A percentile compares a stretch with the other conserved stretches of the same genome.
These are phyloP conservation scores for Fusarium sp. DNA, from an alignment of 2,329 filamentous ascomycete genomes.

Conservation along the genomic window DNA sequence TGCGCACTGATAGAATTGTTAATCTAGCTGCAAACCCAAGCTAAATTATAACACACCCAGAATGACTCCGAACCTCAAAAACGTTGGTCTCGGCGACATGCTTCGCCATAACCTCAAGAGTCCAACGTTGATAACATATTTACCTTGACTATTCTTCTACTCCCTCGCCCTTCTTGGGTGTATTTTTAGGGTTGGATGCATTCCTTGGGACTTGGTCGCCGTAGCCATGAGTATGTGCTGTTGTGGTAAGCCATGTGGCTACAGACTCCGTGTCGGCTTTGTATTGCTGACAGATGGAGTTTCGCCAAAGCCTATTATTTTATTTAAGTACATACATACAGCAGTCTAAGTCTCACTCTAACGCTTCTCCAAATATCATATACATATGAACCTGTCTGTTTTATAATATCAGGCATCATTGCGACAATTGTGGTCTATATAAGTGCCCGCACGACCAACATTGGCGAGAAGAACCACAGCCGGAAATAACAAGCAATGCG, in stretches of 20 bases:
- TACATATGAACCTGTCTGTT: neutral
- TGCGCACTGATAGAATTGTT: conserved; percentile 13
- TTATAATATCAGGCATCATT: neutral
- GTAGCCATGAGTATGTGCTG: conserved; percentile 36
- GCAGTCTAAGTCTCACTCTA: neutral
- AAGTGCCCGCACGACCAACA: neutral
- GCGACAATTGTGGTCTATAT: no score
- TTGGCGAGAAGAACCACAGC: neutral
- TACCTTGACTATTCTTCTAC: neutral
- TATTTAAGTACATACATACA: neutral
- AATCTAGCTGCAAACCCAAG: neutral
- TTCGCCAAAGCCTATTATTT: neutral
- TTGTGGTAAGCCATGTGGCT: conserved; percentile 34
- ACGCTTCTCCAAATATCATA: accelerated
- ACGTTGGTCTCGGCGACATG: conserved; percentile 22
- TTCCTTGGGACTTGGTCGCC: neutral
- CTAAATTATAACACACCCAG: conserved; percentile 1
- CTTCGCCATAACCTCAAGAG: conserved; percentile 38
- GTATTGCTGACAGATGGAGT: conserved; percentile 34
- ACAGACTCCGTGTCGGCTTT: conserved; percentile 42
- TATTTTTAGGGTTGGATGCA: neutral
- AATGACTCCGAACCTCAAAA: conserved; percentile 34
- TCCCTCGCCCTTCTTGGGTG: conserved; percentile 14
- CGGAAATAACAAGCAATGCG: neutral
- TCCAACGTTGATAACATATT: conserved; percentile 25